These are phyloP conservation scores for Medicago arabica DNA, from an alignment of 306 rosid species.

Conservation along the genomic window DNA sequence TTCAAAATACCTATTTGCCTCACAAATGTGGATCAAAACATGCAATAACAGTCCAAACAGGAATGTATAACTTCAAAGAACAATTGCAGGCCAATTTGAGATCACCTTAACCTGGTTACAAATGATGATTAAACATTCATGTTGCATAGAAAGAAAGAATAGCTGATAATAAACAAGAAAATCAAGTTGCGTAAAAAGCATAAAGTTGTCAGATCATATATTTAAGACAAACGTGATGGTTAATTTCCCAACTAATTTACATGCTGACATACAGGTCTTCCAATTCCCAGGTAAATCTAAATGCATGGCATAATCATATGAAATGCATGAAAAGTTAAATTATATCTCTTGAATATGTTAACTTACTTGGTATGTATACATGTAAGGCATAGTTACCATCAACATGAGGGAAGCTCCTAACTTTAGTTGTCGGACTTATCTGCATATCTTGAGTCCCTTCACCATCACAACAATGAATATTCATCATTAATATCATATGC, in stretches of 20 bases:
- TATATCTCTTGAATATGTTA: background rate
- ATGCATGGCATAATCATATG: constrained; percentile 7
- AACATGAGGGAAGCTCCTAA: constrained; percentile 81
- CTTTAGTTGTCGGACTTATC: constrained; percentile 59
- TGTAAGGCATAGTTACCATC: constrained; percentile 88
- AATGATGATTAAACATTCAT: background rate
- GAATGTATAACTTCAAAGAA: background rate
- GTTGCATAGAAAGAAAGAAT: background rate
- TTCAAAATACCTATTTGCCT: background rate
- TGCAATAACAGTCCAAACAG: background rate
- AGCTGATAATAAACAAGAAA: background rate
- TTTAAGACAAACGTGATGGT: background rate
- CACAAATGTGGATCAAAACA: constrained; percentile 3
- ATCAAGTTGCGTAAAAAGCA: background rate
- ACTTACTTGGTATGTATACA: constrained; percentile 84
- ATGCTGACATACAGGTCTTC: constrained; percentile 15
- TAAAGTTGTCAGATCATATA: background rate
- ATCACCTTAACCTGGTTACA: background rate
- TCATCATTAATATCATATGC: constrained; percentile 20
- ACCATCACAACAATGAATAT: constrained; percentile 47
- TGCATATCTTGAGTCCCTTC: constrained; percentile 55
- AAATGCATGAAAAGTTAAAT: constrained; percentile 14
- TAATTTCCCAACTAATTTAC: constrained; percentile 1
- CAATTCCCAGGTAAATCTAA: constrained; percentile 17
- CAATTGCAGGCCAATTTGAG: background rate